A percentile compares a stretch with the other conserved stretches of the same genome.
phyloP scores from a whole-genome alignment of 2,329 filamentous ascomycete species.

The Aureobasidium sp. region DNA sequence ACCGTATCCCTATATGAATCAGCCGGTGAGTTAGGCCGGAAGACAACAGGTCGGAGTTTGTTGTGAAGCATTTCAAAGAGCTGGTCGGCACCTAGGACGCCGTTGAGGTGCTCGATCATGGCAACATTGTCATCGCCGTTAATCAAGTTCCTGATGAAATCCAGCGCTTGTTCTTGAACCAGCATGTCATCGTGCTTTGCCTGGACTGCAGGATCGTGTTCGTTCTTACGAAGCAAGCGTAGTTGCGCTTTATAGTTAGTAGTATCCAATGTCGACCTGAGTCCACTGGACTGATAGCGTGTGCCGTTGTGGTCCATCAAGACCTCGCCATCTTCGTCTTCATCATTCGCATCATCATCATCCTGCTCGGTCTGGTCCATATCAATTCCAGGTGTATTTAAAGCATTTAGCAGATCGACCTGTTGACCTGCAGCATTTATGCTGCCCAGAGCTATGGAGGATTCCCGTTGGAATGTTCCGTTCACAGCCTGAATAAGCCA shows the following conservation, averaged over 20 bases:
- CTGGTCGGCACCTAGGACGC: slow-evolving; percentile 64
- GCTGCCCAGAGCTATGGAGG: slow-evolving; percentile 38
- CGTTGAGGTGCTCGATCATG: slow-evolving; percentile 83
- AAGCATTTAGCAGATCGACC: slow-evolving; percentile 53
- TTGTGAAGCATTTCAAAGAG: slow-evolving; percentile 75
- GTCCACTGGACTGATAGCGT: slow-evolving; percentile 30
- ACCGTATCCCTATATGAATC: neutral
- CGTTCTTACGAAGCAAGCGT: slow-evolving; percentile 31
- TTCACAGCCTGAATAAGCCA: slow-evolving; percentile 78
- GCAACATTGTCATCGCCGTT: slow-evolving; percentile 53
- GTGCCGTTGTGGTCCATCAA: slow-evolving; percentile 37
- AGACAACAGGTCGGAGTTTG: slow-evolving; percentile 60
- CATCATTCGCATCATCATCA: slow-evolving; percentile 25
- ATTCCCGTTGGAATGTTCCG: slow-evolving; percentile 40
- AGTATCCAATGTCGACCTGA: slow-evolving; percentile 29
- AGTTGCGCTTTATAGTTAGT: slow-evolving; percentile 15
- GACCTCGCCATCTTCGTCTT: slow-evolving; percentile 40
- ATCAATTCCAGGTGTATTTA: slow-evolving; percentile 36
- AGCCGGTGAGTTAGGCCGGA: neutral
- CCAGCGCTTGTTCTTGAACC: slow-evolving; percentile 84
- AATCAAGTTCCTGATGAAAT: slow-evolving; percentile 85
- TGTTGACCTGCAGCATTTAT: slow-evolving; percentile 55
- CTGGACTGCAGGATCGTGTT: slow-evolving; percentile 60
- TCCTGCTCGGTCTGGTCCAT: slow-evolving; percentile 26
- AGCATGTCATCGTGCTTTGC: slow-evolving; percentile 70